Base-by-base conservation (phyloP, 148 eudicot genomes). In the Oxyria digyna region DNA sequence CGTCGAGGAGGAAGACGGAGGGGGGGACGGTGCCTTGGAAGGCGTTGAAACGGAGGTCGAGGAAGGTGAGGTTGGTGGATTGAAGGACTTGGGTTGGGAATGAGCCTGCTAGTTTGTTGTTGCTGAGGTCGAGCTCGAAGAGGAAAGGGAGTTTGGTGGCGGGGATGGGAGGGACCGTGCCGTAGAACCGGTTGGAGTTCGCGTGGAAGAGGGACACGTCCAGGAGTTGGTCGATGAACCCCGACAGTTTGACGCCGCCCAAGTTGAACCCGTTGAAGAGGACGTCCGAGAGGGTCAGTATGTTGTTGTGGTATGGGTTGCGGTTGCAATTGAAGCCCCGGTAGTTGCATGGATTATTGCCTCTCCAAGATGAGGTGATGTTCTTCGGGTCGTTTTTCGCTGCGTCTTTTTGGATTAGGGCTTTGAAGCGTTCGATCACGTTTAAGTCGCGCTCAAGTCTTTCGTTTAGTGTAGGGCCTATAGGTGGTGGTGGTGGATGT, bases 141-240 rank as follows among this genome's bases (percentile, higher is more conserved):
- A 94, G 81, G 65, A 4, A 59, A 2, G 65, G 65, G 49, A 82
- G 76, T 69, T 75, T 82, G 76, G 88, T 17, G 0, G 82, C 71
- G 8, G 62, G 8, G 65, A 59, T 59, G 6, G 2, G 38, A 0
- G 98, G 98, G 4, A 88, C 81, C 0, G 72, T 68, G 14, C 98
- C 98, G 42, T 89, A 86, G 74, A 94, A 94, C 31, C 95, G 78
- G 82, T 94, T 94, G 35, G 97, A 86, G 83, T 94, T 94, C 52
- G 90, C 67, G 76, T 94, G 98, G 79, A 94, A 80, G 21, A 94
- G 79, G 17, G 98, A 91, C 37, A 94, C 81, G 40, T 94, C 91
- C 23, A 87, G 32, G 37, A 94, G 75, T 38, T 59, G 4, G 37
- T 59, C 65, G 10, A 59, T 29, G 37, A 59, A 59, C 37, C 37